phyloP scores from a whole-genome alignment of 345 rosid species.

The Euclidium syriacum region DNA sequence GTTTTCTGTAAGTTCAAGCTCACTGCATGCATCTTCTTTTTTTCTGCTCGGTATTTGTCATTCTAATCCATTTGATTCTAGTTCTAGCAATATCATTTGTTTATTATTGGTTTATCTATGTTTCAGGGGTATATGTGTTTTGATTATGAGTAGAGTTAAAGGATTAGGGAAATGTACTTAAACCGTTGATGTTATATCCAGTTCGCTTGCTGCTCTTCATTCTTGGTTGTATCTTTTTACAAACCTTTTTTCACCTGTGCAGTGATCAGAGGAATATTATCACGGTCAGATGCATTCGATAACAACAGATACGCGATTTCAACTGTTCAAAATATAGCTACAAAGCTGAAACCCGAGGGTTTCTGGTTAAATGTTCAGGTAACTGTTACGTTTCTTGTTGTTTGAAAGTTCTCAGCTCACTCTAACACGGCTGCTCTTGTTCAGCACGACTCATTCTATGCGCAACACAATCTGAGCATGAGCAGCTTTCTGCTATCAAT shows the following conservation, averaged over 20 bases:
- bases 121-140: neutral
- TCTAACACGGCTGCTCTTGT: constrained; percentile 14
- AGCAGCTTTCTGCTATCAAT: constrained; percentile 48
- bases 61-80: neutral
- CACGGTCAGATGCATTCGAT: constrained; percentile 52
- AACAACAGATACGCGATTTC: constrained; percentile 24
- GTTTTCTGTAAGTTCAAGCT: constrained; percentile 47
- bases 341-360: constrained; percentile 34
- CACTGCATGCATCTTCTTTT: neutral
- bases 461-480: constrained; percentile 72
- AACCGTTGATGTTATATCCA: neutral
- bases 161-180: neutral
- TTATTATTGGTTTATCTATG: neutral
- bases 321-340: constrained; percentile 42
- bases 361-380: constrained; percentile 94
- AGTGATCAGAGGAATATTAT: constrained; percentile 57
- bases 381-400: constrained; percentile 4
- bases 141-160: neutral
- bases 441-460: constrained; percentile 74
- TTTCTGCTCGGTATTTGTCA: neutral
- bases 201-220: constrained; percentile 8
- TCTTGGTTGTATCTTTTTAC: neutral
- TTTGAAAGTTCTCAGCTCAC: neutral
- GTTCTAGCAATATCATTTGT: neutral
- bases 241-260: constrained; percentile 22